Evolutionary conservation across 2,329 filamentous ascomycete genomes (phyloP).

Genomic region (Fusarium odoratissimum): DNA sequence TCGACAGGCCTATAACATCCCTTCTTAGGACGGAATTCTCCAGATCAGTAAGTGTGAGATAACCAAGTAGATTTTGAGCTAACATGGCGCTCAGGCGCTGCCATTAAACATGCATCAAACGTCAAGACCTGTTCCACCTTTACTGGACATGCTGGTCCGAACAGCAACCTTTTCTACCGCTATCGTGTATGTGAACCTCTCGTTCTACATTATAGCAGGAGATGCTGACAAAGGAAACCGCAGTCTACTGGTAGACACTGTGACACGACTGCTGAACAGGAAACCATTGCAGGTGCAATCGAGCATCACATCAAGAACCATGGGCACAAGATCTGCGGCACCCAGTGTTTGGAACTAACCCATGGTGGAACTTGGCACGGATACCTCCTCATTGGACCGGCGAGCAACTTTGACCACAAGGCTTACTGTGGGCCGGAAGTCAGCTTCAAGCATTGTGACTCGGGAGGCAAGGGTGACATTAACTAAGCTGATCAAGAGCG

Average conservation of each 20-base stretch:
- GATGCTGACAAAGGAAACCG: not conserved
- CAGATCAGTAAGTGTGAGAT: not conserved
- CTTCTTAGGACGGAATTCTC: not conserved
- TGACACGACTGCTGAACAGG: not conserved
- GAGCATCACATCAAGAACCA: not conserved
- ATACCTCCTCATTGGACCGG: not conserved
- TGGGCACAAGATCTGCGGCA: not conserved
- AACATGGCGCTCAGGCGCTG: accelerated
- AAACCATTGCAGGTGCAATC: not conserved
- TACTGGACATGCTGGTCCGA: not conserved
- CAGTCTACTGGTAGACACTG: not conserved
- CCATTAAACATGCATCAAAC: not conserved
- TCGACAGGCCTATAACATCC: not conserved
- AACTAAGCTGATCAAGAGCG: not conserved
- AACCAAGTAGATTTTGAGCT: accelerated
- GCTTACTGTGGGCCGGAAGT: not conserved
- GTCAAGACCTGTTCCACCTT: not conserved
- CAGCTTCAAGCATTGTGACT: not conserved
- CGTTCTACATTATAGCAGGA: not conserved
- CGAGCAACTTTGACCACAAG: accelerated
- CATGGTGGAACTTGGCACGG: not conserved
- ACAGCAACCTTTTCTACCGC: not conserved
- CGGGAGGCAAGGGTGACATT: not conserved
- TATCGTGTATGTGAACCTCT: not conserved
- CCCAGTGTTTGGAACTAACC: accelerated